phyloP scores from a whole-genome alignment of 2,329 filamentous ascomycete genomes.

The Tolypocladium capitatum region DNA sequence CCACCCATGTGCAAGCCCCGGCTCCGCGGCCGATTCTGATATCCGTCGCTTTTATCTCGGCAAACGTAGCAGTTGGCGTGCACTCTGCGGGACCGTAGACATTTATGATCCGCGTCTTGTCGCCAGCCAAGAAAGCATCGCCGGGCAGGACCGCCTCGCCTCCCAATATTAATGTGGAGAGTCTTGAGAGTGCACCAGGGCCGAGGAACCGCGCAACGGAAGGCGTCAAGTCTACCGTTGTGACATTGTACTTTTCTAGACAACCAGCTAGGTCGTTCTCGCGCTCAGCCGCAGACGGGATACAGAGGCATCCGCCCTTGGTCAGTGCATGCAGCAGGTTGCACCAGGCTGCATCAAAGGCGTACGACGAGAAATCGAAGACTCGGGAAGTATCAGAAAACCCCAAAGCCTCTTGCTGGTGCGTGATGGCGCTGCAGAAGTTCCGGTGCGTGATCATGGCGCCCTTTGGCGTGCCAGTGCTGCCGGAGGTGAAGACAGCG shows the following conservation, averaged over 20 bases:
- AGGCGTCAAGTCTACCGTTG: slow-evolving; percentile 7
- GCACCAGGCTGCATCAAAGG: slow-evolving; percentile 8
- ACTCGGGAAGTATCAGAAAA: slow-evolving; percentile 7
- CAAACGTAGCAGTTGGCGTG: slow-evolving; percentile 2
- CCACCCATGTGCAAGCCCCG: slow-evolving; percentile 7
- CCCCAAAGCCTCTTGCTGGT: slow-evolving; percentile 6
- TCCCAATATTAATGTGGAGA: slow-evolving; percentile 8
- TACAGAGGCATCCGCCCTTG: slow-evolving; percentile 9
- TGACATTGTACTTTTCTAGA: slow-evolving; percentile 4
- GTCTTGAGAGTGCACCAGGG: slow-evolving; percentile 1
- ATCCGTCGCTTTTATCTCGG: background rate
- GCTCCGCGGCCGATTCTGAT: slow-evolving; percentile 3
- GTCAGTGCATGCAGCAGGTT: slow-evolving; percentile 8
- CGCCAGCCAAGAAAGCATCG: slow-evolving; percentile 2
- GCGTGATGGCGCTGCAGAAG: slow-evolving; percentile 6
- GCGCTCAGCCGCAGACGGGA: slow-evolving; percentile 5
- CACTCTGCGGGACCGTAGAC: slow-evolving; percentile 12
- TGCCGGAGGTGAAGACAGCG: slow-evolving; percentile 9
- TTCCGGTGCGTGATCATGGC: slow-evolving; percentile 8
- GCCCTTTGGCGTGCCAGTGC: slow-evolving; percentile 12
- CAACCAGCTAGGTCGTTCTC: slow-evolving; percentile 4
- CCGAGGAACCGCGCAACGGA: slow-evolving; percentile 6
- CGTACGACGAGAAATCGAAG: slow-evolving; percentile 11
- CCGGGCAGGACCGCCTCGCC: slow-evolving; percentile 6
- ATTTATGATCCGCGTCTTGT: slow-evolving; percentile 7